phyloP scores from a whole-genome alignment of 2,329 filamentous ascomycete genomes.

The Colletotrichum endophyticum region DNA sequence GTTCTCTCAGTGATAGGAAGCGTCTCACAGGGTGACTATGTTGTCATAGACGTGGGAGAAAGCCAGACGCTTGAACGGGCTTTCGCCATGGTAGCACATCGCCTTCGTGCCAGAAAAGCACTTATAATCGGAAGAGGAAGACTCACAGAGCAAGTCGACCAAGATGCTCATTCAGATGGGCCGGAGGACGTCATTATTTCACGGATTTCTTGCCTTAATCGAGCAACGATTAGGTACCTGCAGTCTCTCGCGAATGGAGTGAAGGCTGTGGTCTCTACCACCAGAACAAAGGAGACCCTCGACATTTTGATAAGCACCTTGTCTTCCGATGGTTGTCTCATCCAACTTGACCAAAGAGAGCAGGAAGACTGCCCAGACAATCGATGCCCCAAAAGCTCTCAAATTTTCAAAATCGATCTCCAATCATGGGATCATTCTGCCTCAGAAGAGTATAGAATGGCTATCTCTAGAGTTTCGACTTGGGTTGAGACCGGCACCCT shows the following conservation, averaged over 20 bases:
- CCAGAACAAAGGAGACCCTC: background rate
- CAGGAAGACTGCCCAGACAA: background rate
- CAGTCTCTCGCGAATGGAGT: background rate
- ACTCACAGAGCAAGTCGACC: background rate
- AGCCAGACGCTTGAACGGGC: background rate
- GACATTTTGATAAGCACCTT: background rate
- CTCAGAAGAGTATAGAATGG: background rate
- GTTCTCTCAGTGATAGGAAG: background rate
- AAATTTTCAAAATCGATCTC: background rate
- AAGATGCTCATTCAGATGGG: background rate
- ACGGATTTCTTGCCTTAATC: background rate
- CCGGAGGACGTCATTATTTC: background rate
- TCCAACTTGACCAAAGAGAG: background rate
- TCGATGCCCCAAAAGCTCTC: background rate
- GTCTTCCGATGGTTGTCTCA: background rate
- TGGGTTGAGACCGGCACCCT: background rate
- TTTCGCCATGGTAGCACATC: background rate
- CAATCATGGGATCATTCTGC: background rate
- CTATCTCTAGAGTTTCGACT: background rate
- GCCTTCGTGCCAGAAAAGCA: background rate
- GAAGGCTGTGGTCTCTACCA: background rate
- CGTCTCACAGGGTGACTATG: background rate
- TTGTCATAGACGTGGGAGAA: background rate
- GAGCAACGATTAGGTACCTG: background rate
- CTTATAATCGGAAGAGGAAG: background rate